Evolutionary conservation across 768 basidiomycete genomes (phyloP).

Genomic region (Pholiota microspora): DNA sequence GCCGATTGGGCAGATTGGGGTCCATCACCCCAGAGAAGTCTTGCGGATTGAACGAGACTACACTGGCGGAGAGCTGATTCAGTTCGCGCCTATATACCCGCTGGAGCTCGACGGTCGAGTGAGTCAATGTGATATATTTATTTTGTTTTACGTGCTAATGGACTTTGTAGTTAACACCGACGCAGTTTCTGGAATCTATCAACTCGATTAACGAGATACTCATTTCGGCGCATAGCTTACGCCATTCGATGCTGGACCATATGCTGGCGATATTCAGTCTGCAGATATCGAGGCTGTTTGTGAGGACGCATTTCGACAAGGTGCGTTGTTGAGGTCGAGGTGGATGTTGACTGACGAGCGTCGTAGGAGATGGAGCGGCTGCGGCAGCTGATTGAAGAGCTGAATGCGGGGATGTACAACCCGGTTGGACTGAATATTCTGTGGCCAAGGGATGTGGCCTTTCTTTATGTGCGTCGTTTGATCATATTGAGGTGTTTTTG

Average conservation of each 20-base stretch:
- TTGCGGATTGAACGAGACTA: slow-evolving; percentile 93
- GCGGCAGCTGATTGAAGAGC: slow-evolving; percentile 54
- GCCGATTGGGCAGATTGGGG: slow-evolving; percentile 82
- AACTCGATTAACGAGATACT: slow-evolving; percentile 88
- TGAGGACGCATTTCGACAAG: slow-evolving; percentile 79
- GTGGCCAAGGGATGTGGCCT: slow-evolving; percentile 82
- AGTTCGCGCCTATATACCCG: slow-evolving; percentile 88
- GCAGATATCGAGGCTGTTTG: slow-evolving; percentile 72
- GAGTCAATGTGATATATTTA: slow-evolving; percentile 2
- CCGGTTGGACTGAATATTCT: slow-evolving; percentile 84
- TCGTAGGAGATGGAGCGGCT: slow-evolving; percentile 86
- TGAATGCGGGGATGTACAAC: slow-evolving; percentile 78
- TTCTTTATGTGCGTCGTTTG: slow-evolving; percentile 82
- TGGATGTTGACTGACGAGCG: no score
- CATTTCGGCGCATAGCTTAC: slow-evolving; percentile 81
- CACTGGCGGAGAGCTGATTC: slow-evolving; percentile 82
- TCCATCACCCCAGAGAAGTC: slow-evolving; percentile 90
- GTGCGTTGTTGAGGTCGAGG: no score
- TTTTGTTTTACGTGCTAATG: neutral
- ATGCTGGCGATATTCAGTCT: slow-evolving; percentile 73
- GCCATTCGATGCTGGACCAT: slow-evolving; percentile 76
- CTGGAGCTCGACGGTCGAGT: slow-evolving; percentile 93
- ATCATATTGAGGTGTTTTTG: no score
- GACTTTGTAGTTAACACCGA: slow-evolving; percentile 73
- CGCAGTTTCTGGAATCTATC: slow-evolving; percentile 86